Conservation (phyloP, 768 basidiomycete genomes). For the Suillus brevipes region DNA sequence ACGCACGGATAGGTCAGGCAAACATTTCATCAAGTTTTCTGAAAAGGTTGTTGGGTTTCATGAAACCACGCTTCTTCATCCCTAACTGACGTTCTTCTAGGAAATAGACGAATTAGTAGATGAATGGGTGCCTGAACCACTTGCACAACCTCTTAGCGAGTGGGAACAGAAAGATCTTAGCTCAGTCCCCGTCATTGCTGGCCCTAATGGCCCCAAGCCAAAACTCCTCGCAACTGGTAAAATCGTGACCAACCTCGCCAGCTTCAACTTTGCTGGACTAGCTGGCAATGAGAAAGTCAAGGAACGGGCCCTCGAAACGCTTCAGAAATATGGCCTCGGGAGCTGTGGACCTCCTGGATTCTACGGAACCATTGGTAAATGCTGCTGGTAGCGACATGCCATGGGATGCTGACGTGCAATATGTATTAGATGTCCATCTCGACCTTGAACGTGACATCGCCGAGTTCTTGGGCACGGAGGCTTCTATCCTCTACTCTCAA, state of each 20-base stretch:
- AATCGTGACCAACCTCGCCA: constrained; percentile 80
- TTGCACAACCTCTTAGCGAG: constrained; percentile 61
- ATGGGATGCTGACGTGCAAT: constrained; percentile 11
- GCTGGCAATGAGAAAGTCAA: constrained; percentile 88
- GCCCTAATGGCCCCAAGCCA: constrained; percentile 81
- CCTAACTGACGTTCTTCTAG: constrained; percentile 39
- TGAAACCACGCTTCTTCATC: background rate
- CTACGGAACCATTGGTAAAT: constrained; percentile 91
- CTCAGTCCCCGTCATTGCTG: constrained; percentile 74
- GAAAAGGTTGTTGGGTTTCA: constrained; percentile 67
- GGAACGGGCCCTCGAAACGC: constrained; percentile 77
- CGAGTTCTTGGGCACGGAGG: constrained; percentile 86
- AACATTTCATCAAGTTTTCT: constrained; percentile 87
- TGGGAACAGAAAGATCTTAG: constrained; percentile 69
- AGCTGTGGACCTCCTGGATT: constrained; percentile 97
- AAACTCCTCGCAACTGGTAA: constrained; percentile 73
- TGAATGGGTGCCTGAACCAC: constrained; percentile 89
- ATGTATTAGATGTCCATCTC: constrained; percentile 79
- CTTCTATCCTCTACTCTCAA: constrained; percentile 91
- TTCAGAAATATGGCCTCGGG: constrained; percentile 89
- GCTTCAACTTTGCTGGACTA: constrained; percentile 89
- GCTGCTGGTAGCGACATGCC: background rate
- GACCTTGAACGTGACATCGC: constrained; percentile 87
- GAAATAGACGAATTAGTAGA: constrained; percentile 97
- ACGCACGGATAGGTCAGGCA: constrained; percentile 77